Base-by-base conservation (phyloP, 768 basidiomycete genomes). In the Tricholoma sp. region DNA sequence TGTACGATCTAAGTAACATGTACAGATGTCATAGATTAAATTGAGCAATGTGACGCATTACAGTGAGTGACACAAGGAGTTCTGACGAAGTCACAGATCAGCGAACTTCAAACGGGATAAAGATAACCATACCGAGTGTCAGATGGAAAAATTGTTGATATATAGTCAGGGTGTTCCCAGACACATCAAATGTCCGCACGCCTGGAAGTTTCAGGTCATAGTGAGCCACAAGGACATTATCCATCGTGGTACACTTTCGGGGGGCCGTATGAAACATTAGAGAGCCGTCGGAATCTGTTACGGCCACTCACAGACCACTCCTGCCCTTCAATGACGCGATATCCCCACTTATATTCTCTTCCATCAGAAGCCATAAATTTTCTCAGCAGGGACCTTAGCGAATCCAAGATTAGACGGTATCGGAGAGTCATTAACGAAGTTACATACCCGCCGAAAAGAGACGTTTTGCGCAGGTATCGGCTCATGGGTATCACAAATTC, bases 311-410 rank as follows among this genome's bases (percentile, higher is more conserved):
- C 88, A 66, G 87, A 77, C 88, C 88, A 91, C 71, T 89, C 86
- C 57, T 88, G 86, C 16, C 79, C 83, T 7, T 76, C 74, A 29
- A 78, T 68, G 39, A 73, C 74, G 29, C 77, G 77, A 69, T 83
- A 74, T 27, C 79, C 78, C 88, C 88, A 91, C 66, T 76, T 76
- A 62, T 89, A 89, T 64, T 89, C 87, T 24, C 76, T 76, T 32
- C 86, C 86, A 66, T 89, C 86, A 39, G 83, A 83, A 14, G 79
- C 87, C 49, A 69, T 72, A 61, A 90, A 91, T 68, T 86, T 88
- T 46, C 88, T 71, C 45, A 81, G 81, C 59, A 88, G 70, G 8
- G 88, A 86, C 52, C 88, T 89, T 60, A 54, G 35, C 29, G 19
- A n/a, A 3, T 22, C 54, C 35, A 45, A 19, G 41, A 37, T 54